Evolutionary conservation across 1,284 basidiomycete species (phyloP), one percentile per base, ranked within the genome.

Genomic region (Microbotryomycetes sp.): DNA sequence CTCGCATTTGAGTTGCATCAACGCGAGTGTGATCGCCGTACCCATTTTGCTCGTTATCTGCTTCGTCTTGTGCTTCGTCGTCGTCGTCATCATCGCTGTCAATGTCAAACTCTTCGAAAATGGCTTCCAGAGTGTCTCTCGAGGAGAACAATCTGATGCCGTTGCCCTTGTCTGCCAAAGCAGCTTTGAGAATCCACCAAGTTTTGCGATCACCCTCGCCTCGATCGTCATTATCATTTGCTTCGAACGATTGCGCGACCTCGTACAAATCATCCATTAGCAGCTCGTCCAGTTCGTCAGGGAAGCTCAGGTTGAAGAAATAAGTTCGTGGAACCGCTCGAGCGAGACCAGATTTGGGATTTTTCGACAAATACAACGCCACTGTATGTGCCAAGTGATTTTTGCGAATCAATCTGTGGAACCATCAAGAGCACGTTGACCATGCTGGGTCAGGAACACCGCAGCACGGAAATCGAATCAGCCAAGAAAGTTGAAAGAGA

Each of bases 81-180:
- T 68, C 68, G 22, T 68, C 64, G 19, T 80, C 80, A 19, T 80
- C 78, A 12, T 77, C 77, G 4, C 77, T 79, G 12, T 77, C 76
- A 1, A 82, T 81, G 66, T 96, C 92, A 70, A 97, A 97, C 56
- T 84, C 84, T 66, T 87, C 81, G 71, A 98, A 92, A 52, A 97
- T 96, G 1, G 76, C 74, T 64, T 83, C 80, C 63, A 99, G 78
- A 42, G 83, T 79, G 12, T 86, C 83, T 73, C 87, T 86, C 53
- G 82, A 86, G 57, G 87, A 84, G 76, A 99, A 97, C 56, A 99
- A 79, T 45, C 93, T 79, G 66, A 99, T 94, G 0, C 94, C 96
- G 80, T 92, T 89, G 4, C 92, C 96, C 58, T 92, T 83, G 79
- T 98, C 94, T 1, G 93, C 87, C 87, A 99, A 96, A 14, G 92